phyloP scores from a whole-genome alignment of 2,329 filamentous ascomycete genomes.

The Verticillium alfalfae region DNA sequence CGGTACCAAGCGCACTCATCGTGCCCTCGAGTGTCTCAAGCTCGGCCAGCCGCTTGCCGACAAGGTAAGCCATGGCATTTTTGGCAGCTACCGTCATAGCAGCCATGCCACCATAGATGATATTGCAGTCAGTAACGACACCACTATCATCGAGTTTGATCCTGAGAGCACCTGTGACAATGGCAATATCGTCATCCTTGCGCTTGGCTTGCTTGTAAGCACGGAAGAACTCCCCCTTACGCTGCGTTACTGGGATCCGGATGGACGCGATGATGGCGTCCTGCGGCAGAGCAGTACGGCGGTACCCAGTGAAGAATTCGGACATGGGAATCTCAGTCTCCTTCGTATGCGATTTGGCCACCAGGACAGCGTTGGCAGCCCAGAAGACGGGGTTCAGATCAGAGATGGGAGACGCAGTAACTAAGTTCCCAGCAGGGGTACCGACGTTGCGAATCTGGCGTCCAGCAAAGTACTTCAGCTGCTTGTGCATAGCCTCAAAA shows the following conservation, averaged over 20 bases:
- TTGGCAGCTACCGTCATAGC: conserved; percentile 85
- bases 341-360: conserved; percentile 70
- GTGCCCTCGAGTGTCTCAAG: conserved; percentile 79
- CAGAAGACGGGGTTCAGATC: conserved; percentile 94
- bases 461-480: conserved; percentile 91
- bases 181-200: conserved; percentile 97
- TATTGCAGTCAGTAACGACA: conserved; percentile 65
- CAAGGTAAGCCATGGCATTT: conserved; percentile 66
- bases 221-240: conserved; percentile 76
- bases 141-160: conserved; percentile 66
- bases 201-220: conserved; percentile 96
- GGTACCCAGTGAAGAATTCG: conserved; percentile 88
- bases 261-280: conserved; percentile 84
- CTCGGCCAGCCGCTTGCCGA: conserved; percentile 75
- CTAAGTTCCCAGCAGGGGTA: conserved; percentile 89
- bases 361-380: conserved; percentile 73
- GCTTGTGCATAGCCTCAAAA: conserved; percentile 87
- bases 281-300: conserved; percentile 72
- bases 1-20: conserved; percentile 82
- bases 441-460: conserved; percentile 97
- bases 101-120: conserved; percentile 95
- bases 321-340: conserved; percentile 87
- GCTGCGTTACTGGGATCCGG: conserved; percentile 70
- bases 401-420: conserved; percentile 91
- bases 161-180: conserved; percentile 83